A percentile compares a stretch with the other conserved stretches of the same genome.
Evolutionary conservation across 352 stramenopile genomes (phyloP).

Genomic region (Ophiocytium majus): DNA sequence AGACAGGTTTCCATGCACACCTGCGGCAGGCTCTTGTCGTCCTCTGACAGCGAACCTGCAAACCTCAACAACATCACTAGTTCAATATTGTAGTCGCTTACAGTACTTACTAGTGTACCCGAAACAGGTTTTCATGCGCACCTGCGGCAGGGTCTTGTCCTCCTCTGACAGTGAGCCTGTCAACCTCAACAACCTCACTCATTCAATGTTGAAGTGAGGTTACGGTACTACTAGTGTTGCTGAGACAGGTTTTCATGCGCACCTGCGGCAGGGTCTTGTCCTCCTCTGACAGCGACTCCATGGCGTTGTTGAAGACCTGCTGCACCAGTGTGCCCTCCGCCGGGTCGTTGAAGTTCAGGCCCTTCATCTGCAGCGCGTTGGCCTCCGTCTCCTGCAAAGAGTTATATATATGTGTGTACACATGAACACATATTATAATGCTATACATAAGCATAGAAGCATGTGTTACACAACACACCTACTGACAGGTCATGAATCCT

Average conservation of each 20-base stretch:
- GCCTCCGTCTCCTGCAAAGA: constrained; percentile 29
- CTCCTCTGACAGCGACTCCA: constrained; percentile 91
- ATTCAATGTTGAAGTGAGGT: background rate
- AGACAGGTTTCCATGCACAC: too few relatives aligned
- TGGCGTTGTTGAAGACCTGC: constrained; percentile 94
- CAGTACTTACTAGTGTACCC: too few relatives aligned
- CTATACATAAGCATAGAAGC: too few relatives aligned
- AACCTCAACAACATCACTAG: too few relatives aligned
- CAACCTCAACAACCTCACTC: background rate
- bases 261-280: constrained; percentile 97
- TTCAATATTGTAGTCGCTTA: too few relatives aligned
- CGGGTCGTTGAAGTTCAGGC: constrained; percentile 89
- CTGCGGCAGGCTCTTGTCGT: too few relatives aligned
- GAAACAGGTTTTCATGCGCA: too few relatives aligned
- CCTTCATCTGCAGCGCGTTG: constrained; percentile 65
- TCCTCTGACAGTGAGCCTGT: constrained; percentile 83
- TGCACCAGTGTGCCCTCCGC: constrained; percentile 95
- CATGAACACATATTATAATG: too few relatives aligned
- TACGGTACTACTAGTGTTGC: background rate
- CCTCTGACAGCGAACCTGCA: too few relatives aligned
- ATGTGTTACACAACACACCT: too few relatives aligned
- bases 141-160: constrained; percentile 95
- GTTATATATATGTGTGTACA: constrained; percentile 22
- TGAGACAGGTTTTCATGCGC: background rate
- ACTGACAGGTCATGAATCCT: too few relatives aligned